Evolutionary conservation across 768 basidiomycete genomes (phyloP).

Genomic region (Amanita exitialis): DNA sequence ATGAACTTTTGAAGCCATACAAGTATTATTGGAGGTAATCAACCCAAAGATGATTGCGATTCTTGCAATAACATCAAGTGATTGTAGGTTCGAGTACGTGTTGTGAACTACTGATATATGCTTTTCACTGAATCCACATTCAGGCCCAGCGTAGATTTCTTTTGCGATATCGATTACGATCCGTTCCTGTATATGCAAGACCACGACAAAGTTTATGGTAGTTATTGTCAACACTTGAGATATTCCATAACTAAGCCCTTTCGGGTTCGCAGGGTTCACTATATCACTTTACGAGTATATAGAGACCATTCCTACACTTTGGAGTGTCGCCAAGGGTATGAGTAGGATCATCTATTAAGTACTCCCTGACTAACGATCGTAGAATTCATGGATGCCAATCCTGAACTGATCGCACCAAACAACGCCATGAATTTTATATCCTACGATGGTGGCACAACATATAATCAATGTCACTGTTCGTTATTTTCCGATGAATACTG

Average conservation of each 20-base stretch:
- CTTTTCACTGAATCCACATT: constrained; percentile 2
- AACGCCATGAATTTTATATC: constrained; percentile 80
- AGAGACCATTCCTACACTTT: constrained; percentile 80
- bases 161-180: constrained; percentile 81
- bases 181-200: constrained; percentile 87
- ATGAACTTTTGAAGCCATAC: constrained; percentile 69
- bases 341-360: not conserved
- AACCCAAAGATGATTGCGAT: not conserved
- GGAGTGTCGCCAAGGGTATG: constrained; percentile 65
- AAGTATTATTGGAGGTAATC: constrained; percentile 76
- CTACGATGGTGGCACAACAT: constrained; percentile 61
- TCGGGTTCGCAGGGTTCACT: constrained; percentile 55
- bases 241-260: not conserved
- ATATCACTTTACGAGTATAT: constrained; percentile 76
- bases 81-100: constrained; percentile 34
- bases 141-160: constrained; percentile 80
- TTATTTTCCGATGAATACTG: constrained; percentile 9
- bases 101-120: not conserved
- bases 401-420: constrained; percentile 47
- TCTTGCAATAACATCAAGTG: not conserved
- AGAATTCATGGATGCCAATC: constrained; percentile 69
- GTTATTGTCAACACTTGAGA: not conserved
- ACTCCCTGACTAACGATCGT: constrained; percentile 4
- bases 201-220: constrained; percentile 76
- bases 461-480: constrained; percentile 71